Evolutionary conservation across 805 yeast species (phyloP).

Genomic region (Phaffomyces thermotolerans): DNA sequence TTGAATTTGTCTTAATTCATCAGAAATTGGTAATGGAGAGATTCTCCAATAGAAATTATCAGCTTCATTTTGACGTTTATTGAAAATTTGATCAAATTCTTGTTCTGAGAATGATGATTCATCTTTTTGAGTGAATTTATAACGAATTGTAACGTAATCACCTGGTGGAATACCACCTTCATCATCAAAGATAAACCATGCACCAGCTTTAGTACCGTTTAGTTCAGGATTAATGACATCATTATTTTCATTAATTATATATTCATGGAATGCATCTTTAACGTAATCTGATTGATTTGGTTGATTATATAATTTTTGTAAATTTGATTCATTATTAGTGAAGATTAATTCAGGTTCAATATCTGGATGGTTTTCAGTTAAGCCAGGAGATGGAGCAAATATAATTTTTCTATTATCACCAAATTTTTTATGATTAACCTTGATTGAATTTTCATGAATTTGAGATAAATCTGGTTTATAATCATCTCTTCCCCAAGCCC

Average conservation of each 20-base stretch:
- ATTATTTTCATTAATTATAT: constrained; percentile 52
- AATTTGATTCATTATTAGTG: constrained; percentile 87
- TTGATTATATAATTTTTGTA: constrained; percentile 55
- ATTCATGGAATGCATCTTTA: constrained; percentile 91
- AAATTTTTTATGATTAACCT: constrained; percentile 58
- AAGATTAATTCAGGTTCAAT: constrained; percentile 71
- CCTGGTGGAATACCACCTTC: constrained; percentile 79
- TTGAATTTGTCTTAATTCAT: constrained; percentile 73
- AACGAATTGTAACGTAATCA: constrained; percentile 79
- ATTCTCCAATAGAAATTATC: constrained; percentile 89
- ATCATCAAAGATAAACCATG: constrained; percentile 73
- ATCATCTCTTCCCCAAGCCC: constrained; percentile 79
- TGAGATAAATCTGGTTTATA: constrained; percentile 41
- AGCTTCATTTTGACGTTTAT: constrained; percentile 75
- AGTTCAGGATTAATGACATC: constrained; percentile 62
- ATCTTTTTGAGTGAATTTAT: constrained; percentile 50
- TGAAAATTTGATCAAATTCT: constrained; percentile 61
- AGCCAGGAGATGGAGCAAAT: constrained; percentile 83
- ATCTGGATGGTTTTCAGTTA: constrained; percentile 47
- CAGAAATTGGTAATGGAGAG: constrained; percentile 77
- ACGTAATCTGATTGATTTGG: constrained; percentile 45
- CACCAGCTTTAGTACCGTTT: constrained; percentile 77
- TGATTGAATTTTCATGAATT: constrained; percentile 40
- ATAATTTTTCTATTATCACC: constrained; percentile 53
- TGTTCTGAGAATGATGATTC: constrained; percentile 56